Evolutionary conservation across 1,284 basidiomycete species (phyloP), one percentile per base, ranked within the genome.

Genomic region (Pseudozyma sp.): DNA sequence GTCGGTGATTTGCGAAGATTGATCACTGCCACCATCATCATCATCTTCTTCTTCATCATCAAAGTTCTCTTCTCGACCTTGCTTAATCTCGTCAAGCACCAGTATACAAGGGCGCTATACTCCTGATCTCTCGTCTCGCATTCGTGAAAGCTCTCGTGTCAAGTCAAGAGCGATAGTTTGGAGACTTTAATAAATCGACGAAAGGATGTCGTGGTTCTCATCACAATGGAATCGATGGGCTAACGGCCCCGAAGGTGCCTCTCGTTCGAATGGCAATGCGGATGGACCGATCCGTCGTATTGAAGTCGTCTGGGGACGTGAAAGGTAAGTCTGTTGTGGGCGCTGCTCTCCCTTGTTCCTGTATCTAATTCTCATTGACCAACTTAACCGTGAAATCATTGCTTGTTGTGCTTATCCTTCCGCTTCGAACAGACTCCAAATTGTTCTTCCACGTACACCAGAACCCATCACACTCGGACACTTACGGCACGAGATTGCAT

Each of bases 171-270:
- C n/a, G 49, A 52, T 8, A 40, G 4, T 40, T n/a, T n/a, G 42
- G 18, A 40, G 1, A 38, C 13, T 5, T 34, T 4, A 12, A 19
- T 7, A 12, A 12, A 21, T 31, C 14, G 14, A 12, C n/a, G 25
- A 52, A 25, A 60, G 16, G 42, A 84, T 84, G 82, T 83, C 82
- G 44, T 84, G 82, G 82, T 83, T 84, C 72, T 82, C 81, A 34
- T 75, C 76, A n/a, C 78, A 82, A 63, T 84, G 82, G 82, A 70
- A 79, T 52, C 71, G 76, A 43, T 77, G 73, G 56, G 59, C 70
- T 5, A 52, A 60, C 14, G 62, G 59, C 5, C 35, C 57, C 38
- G 50, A 50, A 44, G 51, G 55, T 1, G 39, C 62, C 1, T 62
- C 59, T 21, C 47, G 45, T 7, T 21, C 52, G 4, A 34, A 36